phyloP scores from a whole-genome alignment of 2,329 filamentous ascomycete genomes.

The Trichoderma sp. region DNA sequence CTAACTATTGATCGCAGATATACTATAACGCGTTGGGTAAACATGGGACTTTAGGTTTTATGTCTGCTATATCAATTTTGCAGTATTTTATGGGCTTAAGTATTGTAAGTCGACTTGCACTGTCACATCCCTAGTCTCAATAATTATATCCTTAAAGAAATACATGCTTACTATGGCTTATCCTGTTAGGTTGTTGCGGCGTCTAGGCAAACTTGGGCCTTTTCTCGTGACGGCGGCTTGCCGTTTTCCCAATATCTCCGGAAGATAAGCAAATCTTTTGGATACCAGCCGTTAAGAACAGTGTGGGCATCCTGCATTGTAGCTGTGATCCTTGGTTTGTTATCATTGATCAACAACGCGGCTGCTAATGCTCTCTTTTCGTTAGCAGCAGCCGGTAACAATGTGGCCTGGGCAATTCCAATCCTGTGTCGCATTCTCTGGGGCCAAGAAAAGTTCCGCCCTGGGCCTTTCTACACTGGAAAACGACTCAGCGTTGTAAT shows the following conservation, averaged over 20 bases:
- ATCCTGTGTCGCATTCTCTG: neutral
- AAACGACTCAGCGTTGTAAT: neutral
- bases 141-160: neutral
- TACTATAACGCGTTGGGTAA: slow-evolving; percentile 9
- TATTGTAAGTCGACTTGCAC: neutral
- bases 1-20: neutral
- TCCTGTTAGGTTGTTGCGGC: neutral
- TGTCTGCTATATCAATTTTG: neutral
- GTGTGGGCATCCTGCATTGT: neutral
- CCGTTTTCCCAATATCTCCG: neutral
- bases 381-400: neutral
- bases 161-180: neutral
- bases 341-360: neutral
- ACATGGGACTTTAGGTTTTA: neutral
- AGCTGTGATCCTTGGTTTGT: neutral
- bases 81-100: slow-evolving; percentile 3
- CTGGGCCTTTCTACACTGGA: neutral
- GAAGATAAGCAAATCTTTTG: neutral
- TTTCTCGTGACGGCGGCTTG: neutral
- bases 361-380: slow-evolving; percentile 1
- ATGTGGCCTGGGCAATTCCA: slow-evolving; percentile 1
- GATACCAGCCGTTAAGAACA: neutral
- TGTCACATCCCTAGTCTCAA: neutral
- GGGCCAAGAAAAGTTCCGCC: neutral
- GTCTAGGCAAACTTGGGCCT: slow-evolving; percentile 2